Conservation (phyloP, 2,329 filamentous ascomycete species). For the Trichoderma asperellum region DNA sequence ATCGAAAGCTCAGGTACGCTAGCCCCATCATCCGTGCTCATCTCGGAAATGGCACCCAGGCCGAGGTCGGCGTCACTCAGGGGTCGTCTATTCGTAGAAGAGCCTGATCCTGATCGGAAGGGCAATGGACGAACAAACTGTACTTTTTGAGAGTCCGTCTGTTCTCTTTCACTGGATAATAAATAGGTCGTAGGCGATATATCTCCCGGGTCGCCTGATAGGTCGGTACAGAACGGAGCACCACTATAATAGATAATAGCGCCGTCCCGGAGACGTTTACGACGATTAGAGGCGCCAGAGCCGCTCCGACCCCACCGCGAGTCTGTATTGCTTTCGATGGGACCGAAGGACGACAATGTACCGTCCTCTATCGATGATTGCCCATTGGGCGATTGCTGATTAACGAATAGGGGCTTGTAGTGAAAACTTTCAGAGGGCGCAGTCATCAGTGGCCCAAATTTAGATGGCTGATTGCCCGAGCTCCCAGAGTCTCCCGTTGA, state of each 20-base stretch:
- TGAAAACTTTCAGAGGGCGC: conserved; percentile 57
- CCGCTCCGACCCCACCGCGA: conserved; percentile 53
- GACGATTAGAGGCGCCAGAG: conserved; percentile 53
- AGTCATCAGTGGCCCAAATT: conserved; percentile 45
- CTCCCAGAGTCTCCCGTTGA: conserved; percentile 42
- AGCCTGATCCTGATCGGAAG: conserved; percentile 55
- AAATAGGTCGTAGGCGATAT: conserved; percentile 53
- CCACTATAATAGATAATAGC: conserved; percentile 84
- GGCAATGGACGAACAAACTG: conserved; percentile 37
- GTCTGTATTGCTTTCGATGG: conserved; percentile 52
- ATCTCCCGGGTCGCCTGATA: conserved; percentile 67
- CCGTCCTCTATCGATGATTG: conserved; percentile 56
- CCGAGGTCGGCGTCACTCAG: conserved; percentile 47
- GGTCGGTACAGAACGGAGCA: conserved; percentile 77
- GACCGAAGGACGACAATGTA: conserved; percentile 53
- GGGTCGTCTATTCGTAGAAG: conserved; percentile 53
- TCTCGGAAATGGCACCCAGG: conserved; percentile 33
- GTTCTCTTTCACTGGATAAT: conserved; percentile 50
- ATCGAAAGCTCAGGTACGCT: conserved; percentile 39
- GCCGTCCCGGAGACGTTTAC: conserved; percentile 65
- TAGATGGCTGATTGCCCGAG: conserved; percentile 46
- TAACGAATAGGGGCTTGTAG: conserved; percentile 66
- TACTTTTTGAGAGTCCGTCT: conserved; percentile 30
- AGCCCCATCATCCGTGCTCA: conserved; percentile 38
- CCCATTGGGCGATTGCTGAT: conserved; percentile 52